phyloP scores from a whole-genome alignment of 2,329 filamentous ascomycete species.

The Sclerotinia borealis region DNA sequence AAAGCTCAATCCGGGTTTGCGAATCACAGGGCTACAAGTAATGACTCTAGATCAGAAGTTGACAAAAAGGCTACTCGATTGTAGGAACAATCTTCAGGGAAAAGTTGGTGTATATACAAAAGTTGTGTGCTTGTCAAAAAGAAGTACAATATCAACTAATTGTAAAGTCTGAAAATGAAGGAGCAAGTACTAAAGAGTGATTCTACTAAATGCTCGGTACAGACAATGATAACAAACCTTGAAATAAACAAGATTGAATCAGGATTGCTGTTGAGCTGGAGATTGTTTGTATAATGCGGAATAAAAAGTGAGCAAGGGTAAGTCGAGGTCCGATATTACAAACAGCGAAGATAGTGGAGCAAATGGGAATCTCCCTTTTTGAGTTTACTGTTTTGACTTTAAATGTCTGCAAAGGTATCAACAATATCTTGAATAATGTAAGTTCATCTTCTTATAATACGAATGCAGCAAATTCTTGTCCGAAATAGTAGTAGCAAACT shows the following conservation, averaged over 20 bases:
- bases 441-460: not conserved
- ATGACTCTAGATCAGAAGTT: slow-evolving; percentile 22
- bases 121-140: slow-evolving; percentile 19
- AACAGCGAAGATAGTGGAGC: slow-evolving; percentile 15
- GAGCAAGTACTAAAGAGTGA: slow-evolving; percentile 5
- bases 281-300: slow-evolving; percentile 10
- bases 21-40: slow-evolving; percentile 26
- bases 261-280: slow-evolving; percentile 8
- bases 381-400: slow-evolving; percentile 6
- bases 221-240: slow-evolving; percentile 14
- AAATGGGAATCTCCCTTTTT: slow-evolving; percentile 8
- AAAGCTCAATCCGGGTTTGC: slow-evolving; percentile 23
- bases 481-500: slow-evolving; percentile 27
- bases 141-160: slow-evolving; percentile 12
- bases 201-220: slow-evolving; percentile 17
- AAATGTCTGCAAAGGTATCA: slow-evolving; percentile 9
- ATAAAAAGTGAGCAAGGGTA: slow-evolving; percentile 5
- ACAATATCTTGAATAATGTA: not conserved
- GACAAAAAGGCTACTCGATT: slow-evolving; percentile 19
- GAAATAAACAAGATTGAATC: slow-evolving; percentile 19
- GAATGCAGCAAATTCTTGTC: slow-evolving; percentile 16
- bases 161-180: slow-evolving; percentile 18
- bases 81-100: slow-evolving; percentile 25
- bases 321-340: slow-evolving; percentile 17
- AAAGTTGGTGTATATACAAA: slow-evolving; percentile 20